phyloP scores from a whole-genome alignment of 1,284 basidiomycete species.

The Meripilus lineatus region DNA sequence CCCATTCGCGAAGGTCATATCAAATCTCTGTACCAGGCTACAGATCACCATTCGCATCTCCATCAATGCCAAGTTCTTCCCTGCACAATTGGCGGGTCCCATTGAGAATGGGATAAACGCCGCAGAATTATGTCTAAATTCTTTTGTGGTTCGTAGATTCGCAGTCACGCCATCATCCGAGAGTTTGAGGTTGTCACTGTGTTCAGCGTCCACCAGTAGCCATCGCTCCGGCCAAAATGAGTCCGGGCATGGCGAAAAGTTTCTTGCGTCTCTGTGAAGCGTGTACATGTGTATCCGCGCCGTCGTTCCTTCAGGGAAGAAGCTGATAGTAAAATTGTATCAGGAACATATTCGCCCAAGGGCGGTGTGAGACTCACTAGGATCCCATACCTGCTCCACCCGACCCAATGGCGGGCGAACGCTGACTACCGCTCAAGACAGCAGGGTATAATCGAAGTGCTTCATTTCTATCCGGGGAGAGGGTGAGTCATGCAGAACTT shows the following conservation, averaged over 20 bases:
- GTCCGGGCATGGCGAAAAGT: slow-evolving; percentile 27
- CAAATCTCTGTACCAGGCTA: slow-evolving; percentile 16
- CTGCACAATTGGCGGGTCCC: slow-evolving; percentile 23
- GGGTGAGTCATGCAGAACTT: too few relatives aligned
- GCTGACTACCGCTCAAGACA: slow-evolving; percentile 45
- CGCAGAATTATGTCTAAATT: slow-evolving; percentile 19
- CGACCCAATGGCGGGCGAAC: slow-evolving; percentile 28
- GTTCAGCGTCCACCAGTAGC: too few relatives aligned
- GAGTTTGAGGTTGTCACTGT: too few relatives aligned
- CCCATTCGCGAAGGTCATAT: slow-evolving; percentile 11
- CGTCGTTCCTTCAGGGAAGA: slow-evolving; percentile 23
- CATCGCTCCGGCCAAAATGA: slow-evolving; percentile 29
- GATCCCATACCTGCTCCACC: slow-evolving; percentile 18
- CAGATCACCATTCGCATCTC: slow-evolving; percentile 21
- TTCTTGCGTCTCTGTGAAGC: slow-evolving; percentile 27
- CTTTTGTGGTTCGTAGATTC: slow-evolving; percentile 3
- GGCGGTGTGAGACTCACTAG: slow-evolving; percentile 18
- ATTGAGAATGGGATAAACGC: slow-evolving; percentile 24
- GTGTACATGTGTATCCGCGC: slow-evolving; percentile 23
- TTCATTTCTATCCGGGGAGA: slow-evolving; percentile 45
- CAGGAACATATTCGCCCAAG: background rate
- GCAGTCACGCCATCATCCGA: too few relatives aligned
- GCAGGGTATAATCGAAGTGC: slow-evolving; percentile 50
- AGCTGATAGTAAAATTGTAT: slow-evolving; percentile 10
- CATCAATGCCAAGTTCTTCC: slow-evolving; percentile 22